Evolutionary conservation across 768 basidiomycete species (phyloP), one percentile per base, ranked within the genome.

Genomic region (Agaricus blazei): DNA sequence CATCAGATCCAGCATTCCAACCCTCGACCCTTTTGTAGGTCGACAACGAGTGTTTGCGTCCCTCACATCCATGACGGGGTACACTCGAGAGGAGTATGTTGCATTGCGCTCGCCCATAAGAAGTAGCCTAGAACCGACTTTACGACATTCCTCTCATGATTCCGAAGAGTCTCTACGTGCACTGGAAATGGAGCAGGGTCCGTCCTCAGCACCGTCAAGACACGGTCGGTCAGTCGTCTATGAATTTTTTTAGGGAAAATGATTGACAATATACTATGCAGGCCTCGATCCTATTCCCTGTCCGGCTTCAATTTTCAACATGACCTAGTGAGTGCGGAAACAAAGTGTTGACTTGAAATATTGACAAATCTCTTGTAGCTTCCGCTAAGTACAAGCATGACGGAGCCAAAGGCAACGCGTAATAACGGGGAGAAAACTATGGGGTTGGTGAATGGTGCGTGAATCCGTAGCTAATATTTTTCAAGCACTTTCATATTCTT

Each of bases 251-350:
- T 26, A 42, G 43, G 42, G 26, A 41, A 45, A 47, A 9, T 42
- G 28, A 7, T 26, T 58, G 26, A 31, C 31, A 9, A 27, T 56
- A 29, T 12, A 26, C 45, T 44, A 11, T 36, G 52, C 62, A 72
- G 80, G 41, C 68, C 69, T 51, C 78, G 88, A 23, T 83, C 87
- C 1, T 84, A 85, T 68, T 91, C 89, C 48, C 69, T 85, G 46
- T 77, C 84, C 6, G 85, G 86, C 6, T 92, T 93, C 67, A 83
- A 92, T 60, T 92, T 92, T 62, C 82, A 88, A 65, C 77, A 77
- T 45, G 85, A 90, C 60, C 71, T 93, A 66, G 68, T 65, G 41
- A 34, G 62, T 58, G 24, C n/a, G 19, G 5, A 19, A 9, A n/a
- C 23, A 4, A 29, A 40, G 28, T 27, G 28, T 15, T 19, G 7